Percentiles rank a stretch among this genome's conserved stretches.
phyloP scores from a whole-genome alignment of 345 rosid species.

The Turritis glabra region DNA sequence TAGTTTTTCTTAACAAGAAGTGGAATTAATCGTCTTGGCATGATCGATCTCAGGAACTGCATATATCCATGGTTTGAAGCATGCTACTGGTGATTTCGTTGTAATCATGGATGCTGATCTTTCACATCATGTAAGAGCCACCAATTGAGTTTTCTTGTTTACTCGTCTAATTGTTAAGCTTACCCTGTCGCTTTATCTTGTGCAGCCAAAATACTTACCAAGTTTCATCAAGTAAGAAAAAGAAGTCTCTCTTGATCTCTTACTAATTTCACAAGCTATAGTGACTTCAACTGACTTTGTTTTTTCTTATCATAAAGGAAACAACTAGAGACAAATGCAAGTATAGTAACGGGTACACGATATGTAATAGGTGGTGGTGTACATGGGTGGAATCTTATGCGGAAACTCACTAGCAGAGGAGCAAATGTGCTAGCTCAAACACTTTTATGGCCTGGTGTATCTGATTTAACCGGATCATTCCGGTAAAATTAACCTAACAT shows the following conservation, averaged over 20 bases:
- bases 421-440: slow-evolving; percentile 98
- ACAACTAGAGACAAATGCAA: slow-evolving; percentile 86
- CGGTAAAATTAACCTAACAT: slow-evolving; percentile 47
- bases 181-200: slow-evolving; percentile 28
- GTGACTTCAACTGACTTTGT: not conserved
- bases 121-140: slow-evolving; percentile 87
- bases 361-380: slow-evolving; percentile 90
- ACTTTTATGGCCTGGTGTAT: slow-evolving; percentile 96
- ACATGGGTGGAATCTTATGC: slow-evolving; percentile 97
- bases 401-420: slow-evolving; percentile 96
- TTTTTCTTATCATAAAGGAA: slow-evolving; percentile 47
- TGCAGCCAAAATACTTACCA: slow-evolving; percentile 95
- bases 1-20: not conserved
- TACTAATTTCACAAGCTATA: not conserved
- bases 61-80: slow-evolving; percentile 83
- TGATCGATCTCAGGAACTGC: slow-evolving; percentile 72
- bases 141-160: not conserved
- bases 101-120: slow-evolving; percentile 99
- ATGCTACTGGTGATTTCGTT: slow-evolving; percentile 89
- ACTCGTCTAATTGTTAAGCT: slow-evolving; percentile 14
- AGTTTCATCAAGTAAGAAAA: slow-evolving; percentile 84
- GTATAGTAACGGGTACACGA: slow-evolving; percentile 91
- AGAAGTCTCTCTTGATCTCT: slow-evolving; percentile 29
- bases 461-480: slow-evolving; percentile 94
- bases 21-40: slow-evolving; percentile 14